Conservation (phyloP, 1,284 basidiomycete species). For the Ceratobasidium sp. region DNA sequence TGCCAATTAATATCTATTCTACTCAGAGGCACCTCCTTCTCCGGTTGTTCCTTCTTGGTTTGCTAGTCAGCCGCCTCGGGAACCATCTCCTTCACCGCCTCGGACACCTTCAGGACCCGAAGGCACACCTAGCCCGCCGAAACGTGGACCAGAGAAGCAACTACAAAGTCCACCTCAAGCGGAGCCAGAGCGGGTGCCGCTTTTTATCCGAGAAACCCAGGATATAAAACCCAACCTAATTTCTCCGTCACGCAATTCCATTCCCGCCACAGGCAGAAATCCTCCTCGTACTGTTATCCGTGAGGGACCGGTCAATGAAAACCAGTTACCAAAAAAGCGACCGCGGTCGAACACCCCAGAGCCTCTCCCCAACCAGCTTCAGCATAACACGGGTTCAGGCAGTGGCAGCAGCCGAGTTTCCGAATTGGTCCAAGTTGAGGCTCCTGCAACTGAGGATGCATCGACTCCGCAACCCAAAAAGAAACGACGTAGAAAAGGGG, state of each 20-base stretch:
- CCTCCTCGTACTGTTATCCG: neutral
- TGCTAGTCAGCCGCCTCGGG: neutral
- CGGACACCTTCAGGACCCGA: conserved; percentile 1
- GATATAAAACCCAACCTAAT: too few species aligned
- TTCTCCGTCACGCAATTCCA: too few species aligned
- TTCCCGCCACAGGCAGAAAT: neutral
- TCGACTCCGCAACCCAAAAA: conserved; percentile 1
- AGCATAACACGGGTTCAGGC: too few species aligned
- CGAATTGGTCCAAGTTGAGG: neutral
- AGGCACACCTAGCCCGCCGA: neutral
- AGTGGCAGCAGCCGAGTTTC: neutral
- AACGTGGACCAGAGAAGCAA: too few species aligned
- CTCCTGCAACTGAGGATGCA: neutral
- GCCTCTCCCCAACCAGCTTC: neutral
- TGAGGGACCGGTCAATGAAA: neutral
- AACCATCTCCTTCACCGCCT: conserved; percentile 8
- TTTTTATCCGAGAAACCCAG: too few species aligned
- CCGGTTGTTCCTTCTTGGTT: conserved; percentile 13
- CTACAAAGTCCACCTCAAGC: too few species aligned
- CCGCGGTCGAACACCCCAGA: neutral
- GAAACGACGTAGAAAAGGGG: conserved; percentile 4
- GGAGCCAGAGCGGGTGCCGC: too few species aligned
- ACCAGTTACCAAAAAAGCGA: neutral
- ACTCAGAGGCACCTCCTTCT: neutral
- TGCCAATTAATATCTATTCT: neutral